Base-by-base conservation (phyloP, 306 rosid genomes). In the Rosa rugosa region DNA sequence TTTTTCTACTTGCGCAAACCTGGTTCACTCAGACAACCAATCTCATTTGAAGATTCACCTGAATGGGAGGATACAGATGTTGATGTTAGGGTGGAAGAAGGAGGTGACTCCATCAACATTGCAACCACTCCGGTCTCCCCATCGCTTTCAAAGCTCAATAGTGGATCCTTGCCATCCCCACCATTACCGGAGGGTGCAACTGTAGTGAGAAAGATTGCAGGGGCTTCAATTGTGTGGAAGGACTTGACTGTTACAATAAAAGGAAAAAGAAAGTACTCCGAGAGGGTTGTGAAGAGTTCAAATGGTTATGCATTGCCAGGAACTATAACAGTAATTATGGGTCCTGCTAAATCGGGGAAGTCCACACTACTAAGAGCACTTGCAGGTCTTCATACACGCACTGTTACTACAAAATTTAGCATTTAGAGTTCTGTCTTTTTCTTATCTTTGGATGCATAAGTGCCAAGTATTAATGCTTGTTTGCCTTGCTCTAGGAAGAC, bases 1-100 rank as follows among this genome's bases (percentile, higher is more conserved):
- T 96, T 93, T 83, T 96, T 93, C 85, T 96, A 96, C 85, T 84
- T 96, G 75, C 96, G 96, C 16, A 96, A 96, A 82, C 97, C 98
- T 7, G 99, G 99, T 73, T 91, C 98, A 7, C 88, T 91, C 51
- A 89, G 97, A 84, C 98, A 96, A 75, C 98, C 99, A 6, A 96
- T 96, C 80, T 96, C 99, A 2, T 96, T 96, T 50, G 99, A 96
- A 85, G 99, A 96, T 86, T 96, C 99, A 50, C 99, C 99, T 3
- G 98, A 93, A 74, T 96, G 99, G 99, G 99, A 88, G 40, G 99
- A 96, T 76, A 93, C 97, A 22, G 94, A 96, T 73, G 20, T 88
- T 16, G 93, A 89, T 69, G 89, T 85, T 67, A 89, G 93, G 84
- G 84, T 90, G 75, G 99, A 93, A 34, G 97, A 91, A 75, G 98